phyloP scores from a whole-genome alignment of 495 filamentous ascomycete species.

The Aspergillus kassunensis region DNA sequence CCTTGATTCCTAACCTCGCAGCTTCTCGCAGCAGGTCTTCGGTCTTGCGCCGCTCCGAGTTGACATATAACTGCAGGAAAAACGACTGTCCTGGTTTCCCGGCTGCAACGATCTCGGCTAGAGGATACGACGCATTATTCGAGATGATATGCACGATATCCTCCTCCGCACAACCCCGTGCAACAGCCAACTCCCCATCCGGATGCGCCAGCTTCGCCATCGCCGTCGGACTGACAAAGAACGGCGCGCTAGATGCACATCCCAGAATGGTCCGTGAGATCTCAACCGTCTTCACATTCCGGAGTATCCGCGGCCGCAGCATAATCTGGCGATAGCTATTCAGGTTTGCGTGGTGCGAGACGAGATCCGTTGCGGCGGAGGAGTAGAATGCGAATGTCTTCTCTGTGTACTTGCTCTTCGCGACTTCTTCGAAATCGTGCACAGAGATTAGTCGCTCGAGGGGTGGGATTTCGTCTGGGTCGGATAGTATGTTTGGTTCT shows the following conservation, averaged over 20 bases:
- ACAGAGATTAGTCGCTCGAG: conserved; percentile 56
- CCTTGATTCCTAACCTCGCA: conserved; percentile 45
- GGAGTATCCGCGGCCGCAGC: conserved; percentile 65
- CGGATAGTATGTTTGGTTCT: not conserved
- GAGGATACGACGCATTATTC: conserved; percentile 52
- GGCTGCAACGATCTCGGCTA: conserved; percentile 52
- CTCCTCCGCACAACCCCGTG: conserved; percentile 12
- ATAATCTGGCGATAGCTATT: conserved; percentile 49
- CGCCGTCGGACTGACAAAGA: conserved; percentile 59
- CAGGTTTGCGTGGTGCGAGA: conserved; percentile 51
- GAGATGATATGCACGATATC: conserved; percentile 22
- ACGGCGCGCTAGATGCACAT: conserved; percentile 53
- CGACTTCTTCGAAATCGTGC: conserved; percentile 63
- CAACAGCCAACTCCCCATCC: conserved; percentile 61
- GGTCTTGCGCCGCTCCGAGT: conserved; percentile 56
- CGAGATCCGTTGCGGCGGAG: conserved; percentile 65
- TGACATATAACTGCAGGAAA: conserved; percentile 74
- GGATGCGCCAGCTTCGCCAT: conserved; percentile 59
- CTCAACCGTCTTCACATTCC: conserved; percentile 46
- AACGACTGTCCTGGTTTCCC: conserved; percentile 31
- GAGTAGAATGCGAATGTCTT: conserved; percentile 72
- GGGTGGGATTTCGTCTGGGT: conserved; percentile 37
- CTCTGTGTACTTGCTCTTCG: conserved; percentile 46
- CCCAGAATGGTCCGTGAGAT: conserved; percentile 48
- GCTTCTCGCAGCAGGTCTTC: conserved; percentile 42